Evolutionary conservation across 1,284 basidiomycete species (phyloP), one percentile per base, ranked within the genome.

Genomic region (Austroboletus rostrupii): DNA sequence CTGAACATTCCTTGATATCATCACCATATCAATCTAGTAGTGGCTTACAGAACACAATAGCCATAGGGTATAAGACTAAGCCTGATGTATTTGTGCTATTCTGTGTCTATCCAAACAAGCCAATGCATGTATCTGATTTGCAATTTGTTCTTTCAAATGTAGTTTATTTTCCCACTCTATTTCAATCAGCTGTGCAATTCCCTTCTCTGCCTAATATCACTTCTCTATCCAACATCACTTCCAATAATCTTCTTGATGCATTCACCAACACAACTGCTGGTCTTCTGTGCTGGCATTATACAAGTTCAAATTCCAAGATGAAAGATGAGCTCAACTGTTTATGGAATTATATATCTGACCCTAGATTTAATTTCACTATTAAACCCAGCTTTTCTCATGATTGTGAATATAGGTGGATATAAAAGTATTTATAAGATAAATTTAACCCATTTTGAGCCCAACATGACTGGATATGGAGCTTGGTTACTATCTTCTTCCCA

Each of bases 231-330:
- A 13, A 37, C 17, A 52, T 54, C 14, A 52, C 21, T 3, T 13
- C 10, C 1, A 32, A 54, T 0, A 42, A 42, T 17, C 19, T 54
- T 1, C 52, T 32, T n/a, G 16, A 38, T 8, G 45, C 46, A 21
- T 54, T 54, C 26, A 54, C 49, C 35, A 48, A 32, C 37, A 47
- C 52, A 1, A 51, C 45, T 0, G 42, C 49, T 20, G 52, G 49
- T 1, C 44, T 56, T 2, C 19, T 53, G 52, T 53, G 49, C 14
- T 56, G 52, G 49, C 54, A 53, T 6, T 57, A 50, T 14, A 45
- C 43, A 6, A 37, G 17, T 17, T 46, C 37, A 7, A 32, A 2
- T 8, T 21, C 19, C 6, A 46, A 46, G 28, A 39, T 37, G 3
- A 46, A 39, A 29, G 28, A 38, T 16, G 39, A 50, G 16, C 29